A percentile compares a stretch with the other conserved stretches of the same genome.
These are phyloP conservation scores for Penicillium sp. DNA, from an alignment of 2,329 filamentous ascomycete species.

Conservation along the genomic window DNA sequence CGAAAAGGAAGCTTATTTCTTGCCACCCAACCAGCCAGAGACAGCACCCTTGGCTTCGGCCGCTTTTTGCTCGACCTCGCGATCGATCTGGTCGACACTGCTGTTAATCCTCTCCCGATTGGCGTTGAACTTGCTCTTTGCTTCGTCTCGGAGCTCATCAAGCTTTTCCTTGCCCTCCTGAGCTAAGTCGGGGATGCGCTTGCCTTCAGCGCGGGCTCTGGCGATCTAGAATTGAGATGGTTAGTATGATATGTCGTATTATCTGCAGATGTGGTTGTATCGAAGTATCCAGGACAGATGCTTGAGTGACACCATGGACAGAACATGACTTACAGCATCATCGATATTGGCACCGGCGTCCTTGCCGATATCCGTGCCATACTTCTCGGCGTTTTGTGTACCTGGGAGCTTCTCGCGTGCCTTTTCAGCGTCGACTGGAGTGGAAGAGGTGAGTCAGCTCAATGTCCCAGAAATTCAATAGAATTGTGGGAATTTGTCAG, in stretches of 20 bases:
- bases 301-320: not conserved
- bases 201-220: slow-evolving; percentile 61
- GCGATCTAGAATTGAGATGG: slow-evolving; percentile 46
- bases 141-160: slow-evolving; percentile 65
- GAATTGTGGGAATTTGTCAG: not conserved
- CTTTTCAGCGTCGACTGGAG: slow-evolving; percentile 70
- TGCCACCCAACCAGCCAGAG: slow-evolving; percentile 78
- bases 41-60: slow-evolving; percentile 80
- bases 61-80: slow-evolving; percentile 73
- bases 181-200: slow-evolving; percentile 59
- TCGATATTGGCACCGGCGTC: slow-evolving; percentile 67
- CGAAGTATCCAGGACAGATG: not conserved
- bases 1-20: slow-evolving; percentile 24
- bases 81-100: slow-evolving; percentile 73
- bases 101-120: slow-evolving; percentile 48
- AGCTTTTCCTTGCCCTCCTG: slow-evolving; percentile 58
- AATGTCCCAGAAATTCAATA: not conserved
- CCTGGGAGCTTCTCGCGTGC: slow-evolving; percentile 65
- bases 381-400: slow-evolving; percentile 62
- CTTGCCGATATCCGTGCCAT: slow-evolving; percentile 60
- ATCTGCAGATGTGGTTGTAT: not conserved
- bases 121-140: slow-evolving; percentile 46
- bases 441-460: not conserved
- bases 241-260: slow-evolving; percentile 7
- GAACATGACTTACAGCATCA: slow-evolving; percentile 58